Evolutionary conservation across 225 moss, liverwort and hornwort species (phyloP), one percentile per base, ranked within the genome.

Genomic region (Bryoerythrophyllum caledonicum): DNA sequence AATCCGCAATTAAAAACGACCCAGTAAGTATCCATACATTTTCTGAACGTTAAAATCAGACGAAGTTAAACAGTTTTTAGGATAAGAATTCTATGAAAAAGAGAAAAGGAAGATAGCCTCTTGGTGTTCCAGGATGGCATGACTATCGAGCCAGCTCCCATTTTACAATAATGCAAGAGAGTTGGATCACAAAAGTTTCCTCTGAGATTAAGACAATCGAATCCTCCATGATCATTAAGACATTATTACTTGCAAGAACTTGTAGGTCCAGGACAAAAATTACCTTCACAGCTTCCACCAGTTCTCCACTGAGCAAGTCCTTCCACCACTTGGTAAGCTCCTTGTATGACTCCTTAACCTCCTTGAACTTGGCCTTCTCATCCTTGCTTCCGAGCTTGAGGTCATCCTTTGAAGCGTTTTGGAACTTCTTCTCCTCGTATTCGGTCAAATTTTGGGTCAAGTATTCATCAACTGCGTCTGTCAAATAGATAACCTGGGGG

Each of bases 241-340:
- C n/a, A 38, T 57, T 17, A 1, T 43, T 20, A 3, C 21, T n/a
- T 26, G 25, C 69, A 60, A 59, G 28, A 38, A 70, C 27, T 5
- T 10, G 11, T 10, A 46, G 20, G 9, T 44, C 72, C 30, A 20
- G 19, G 21, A 61, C 3, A 43, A 19, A 40, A 24, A 30, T 30
- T 58, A 89, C 89, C 83, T 99, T 99, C 21, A 99, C 99, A 15
- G 85, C 65, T 77, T 99, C 99, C 37, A 99, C 82, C 73, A 76
- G 40, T 74, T 92, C 90, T 26, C 83, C 67, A 67, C 82, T 86
- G 59, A 99, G 86, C 78, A 90, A 75, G 49, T 92, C 84, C 60
- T 93, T 93, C 99, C 99, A 99, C 99, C 99, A 99, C 67, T 95
- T 99, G 1, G 95, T 99, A 17, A 99, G 87, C 49, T 88, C 93